Percentiles rank a stretch among this genome's conserved stretches.
These are phyloP conservation scores for Scutellaria baicalensis DNA, from an alignment of 257 asterid species.

Conservation along the genomic window DNA sequence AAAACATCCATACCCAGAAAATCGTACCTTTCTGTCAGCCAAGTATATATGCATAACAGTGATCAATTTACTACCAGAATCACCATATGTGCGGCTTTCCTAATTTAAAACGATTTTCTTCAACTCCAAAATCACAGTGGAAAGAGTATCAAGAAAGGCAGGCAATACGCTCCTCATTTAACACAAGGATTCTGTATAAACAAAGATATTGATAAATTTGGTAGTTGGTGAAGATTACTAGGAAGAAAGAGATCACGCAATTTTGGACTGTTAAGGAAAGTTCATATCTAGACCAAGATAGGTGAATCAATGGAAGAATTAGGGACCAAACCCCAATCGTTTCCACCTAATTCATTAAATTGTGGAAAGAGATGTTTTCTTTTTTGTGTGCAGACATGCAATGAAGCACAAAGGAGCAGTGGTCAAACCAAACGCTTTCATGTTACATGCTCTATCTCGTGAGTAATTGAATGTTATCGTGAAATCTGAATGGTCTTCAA, in stretches of 20 bases:
- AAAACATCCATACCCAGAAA: neutral
- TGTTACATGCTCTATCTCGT: neutral
- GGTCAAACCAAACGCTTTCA: slow-evolving; percentile 8
- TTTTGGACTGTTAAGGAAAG: too few relatives aligned
- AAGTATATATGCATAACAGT: neutral
- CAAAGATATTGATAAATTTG: too few relatives aligned
- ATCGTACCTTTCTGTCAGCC: neutral
- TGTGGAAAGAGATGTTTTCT: slow-evolving; percentile 6
- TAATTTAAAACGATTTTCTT: slow-evolving; percentile 2
- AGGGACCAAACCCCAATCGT: slow-evolving; percentile 14
- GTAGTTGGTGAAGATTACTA: too few relatives aligned
- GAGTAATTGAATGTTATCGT: neutral
- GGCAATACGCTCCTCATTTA: too few relatives aligned
- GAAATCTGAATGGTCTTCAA: neutral
- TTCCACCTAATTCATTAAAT: slow-evolving; percentile 37
- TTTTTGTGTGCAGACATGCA: neutral
- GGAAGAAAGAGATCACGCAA: too few relatives aligned
- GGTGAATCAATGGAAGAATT: slow-evolving; percentile 4
- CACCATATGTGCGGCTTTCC: neutral
- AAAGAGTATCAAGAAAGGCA: too few relatives aligned
- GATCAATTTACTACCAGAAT: neutral
- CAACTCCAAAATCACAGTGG: slow-evolving; percentile 2
- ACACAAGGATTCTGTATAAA: neutral
- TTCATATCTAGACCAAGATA: too few relatives aligned
- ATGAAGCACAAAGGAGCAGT: neutral